phyloP scores from a whole-genome alignment of 371 early-diverging fungal species.

The Blakeslea trispora region DNA sequence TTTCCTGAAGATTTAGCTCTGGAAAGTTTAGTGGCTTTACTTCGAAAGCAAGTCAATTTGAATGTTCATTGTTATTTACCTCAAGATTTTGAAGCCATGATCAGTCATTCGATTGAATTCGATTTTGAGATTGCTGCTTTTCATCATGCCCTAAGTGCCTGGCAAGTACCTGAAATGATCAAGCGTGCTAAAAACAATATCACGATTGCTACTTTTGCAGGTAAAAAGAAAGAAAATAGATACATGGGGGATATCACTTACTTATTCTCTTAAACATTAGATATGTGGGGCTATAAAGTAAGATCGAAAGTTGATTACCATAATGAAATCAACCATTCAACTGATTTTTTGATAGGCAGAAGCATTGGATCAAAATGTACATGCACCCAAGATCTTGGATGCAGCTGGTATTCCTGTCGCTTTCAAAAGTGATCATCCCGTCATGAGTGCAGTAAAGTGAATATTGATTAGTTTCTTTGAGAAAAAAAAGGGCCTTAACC shows the following conservation, averaged over 20 bases:
- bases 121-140: conserved; percentile 66
- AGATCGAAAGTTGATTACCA: no score
- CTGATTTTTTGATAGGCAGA: conserved; percentile 56
- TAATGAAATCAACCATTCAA: no score
- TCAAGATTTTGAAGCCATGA: conserved; percentile 61
- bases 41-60: conserved; percentile 58
- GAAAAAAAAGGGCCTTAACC: no score
- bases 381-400: conserved; percentile 66
- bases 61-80: conserved; percentile 63
- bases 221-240: conserved; percentile 53
- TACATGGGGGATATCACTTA: neutral
- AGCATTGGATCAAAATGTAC: conserved; percentile 70
- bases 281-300: conserved; percentile 62
- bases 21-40: conserved; percentile 56
- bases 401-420: conserved; percentile 77
- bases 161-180: no score
- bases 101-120: conserved; percentile 63
- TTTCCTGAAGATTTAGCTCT: conserved; percentile 56
- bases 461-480: neutral
- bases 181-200: conserved; percentile 64
- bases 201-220: conserved; percentile 73
- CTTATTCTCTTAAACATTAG: conserved; percentile 20
- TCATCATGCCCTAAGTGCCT: conserved; percentile 71
- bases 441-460: conserved; percentile 63
- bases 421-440: conserved; percentile 84